phyloP scores from a whole-genome alignment of 1,284 basidiomycete species.

The Gomphus sp. region DNA sequence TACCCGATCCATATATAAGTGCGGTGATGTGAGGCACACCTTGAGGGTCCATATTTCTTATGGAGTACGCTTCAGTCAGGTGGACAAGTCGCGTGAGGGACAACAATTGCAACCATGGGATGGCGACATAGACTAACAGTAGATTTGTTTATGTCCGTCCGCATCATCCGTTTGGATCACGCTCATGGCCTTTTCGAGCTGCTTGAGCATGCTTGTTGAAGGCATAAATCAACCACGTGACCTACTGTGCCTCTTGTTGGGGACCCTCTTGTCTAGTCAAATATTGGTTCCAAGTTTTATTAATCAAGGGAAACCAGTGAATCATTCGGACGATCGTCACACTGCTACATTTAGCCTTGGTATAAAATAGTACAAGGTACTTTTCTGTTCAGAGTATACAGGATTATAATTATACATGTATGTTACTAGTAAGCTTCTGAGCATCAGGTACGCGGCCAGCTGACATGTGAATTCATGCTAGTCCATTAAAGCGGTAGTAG shows the following conservation, averaged over 20 bases:
- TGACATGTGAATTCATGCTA: neutral
- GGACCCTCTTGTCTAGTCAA: no score
- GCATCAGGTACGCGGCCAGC: neutral
- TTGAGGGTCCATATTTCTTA: neutral
- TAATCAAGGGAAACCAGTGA: no score
- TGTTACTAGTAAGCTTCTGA: neutral
- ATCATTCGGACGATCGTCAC: no score
- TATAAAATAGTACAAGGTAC: neutral
- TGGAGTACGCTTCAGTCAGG: neutral
- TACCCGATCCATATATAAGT: neutral
- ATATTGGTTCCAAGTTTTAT: no score
- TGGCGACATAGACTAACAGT: neutral
- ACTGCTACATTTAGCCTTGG: no score
- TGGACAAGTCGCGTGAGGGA: neutral
- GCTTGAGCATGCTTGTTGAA: slow-evolving; percentile 8
- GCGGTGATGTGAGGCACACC: slow-evolving; percentile 1
- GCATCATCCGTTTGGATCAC: neutral
- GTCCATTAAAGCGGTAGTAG: neutral
- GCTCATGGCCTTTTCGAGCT: slow-evolving; percentile 3
- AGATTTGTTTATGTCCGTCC: slow-evolving; percentile 2
- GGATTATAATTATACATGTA: neutral
- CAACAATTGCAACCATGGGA: neutral
- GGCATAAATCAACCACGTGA: neutral
- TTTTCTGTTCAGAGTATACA: neutral
- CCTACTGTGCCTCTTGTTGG: no score